Base-by-base conservation (phyloP, 257 asterid species). In the Solanum okadae region DNA sequence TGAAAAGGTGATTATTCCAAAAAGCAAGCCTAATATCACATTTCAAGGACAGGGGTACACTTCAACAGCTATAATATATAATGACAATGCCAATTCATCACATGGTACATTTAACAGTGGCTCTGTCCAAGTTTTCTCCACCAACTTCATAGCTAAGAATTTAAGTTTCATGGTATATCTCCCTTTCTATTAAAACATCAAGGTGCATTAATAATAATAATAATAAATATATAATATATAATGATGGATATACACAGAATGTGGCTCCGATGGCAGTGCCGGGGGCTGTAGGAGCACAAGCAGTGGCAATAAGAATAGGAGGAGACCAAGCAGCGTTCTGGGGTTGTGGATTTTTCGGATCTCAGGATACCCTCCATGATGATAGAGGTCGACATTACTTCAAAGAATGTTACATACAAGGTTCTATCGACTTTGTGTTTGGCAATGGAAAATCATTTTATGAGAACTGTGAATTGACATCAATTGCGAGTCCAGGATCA, bases 271-370 rank as follows among this genome's bases (percentile, higher is more conserved):
- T 94, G 33, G 98, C 99, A 0, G 90, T 25, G 59, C 98, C 98
- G 1, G 99, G 99, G 16, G 97, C 85, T 1, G 89, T 93, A 0
- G 99, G 98, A 52, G 99, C 99, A 2, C 99, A 97, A 65, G 99
- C 98, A 2, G 99, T 95, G 33, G 99, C 99, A 2, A 92, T 96
- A 0, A 93, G 99, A 89, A 91, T 97, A 12, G 91, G 91, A 0
- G 99, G 98, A 67, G 99, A 97, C 65, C 88, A 90, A 89, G 95
- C 99, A 0, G 98, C 97, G 0, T 97, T 96, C 76, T 94, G 96
- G 95, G 99, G 99, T 3, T 97, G 99, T 37, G 99, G 99, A 31
- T 97, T 97, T 92, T 96, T 97, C 29, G 99, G 99, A 88, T 98
- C 99, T 8, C 99, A 97, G 67, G 99, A 96, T 85, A 97, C 99